These are phyloP conservation scores for Agrocybe pediades DNA, from an alignment of 768 basidiomycete genomes.

Conservation along the genomic window DNA sequence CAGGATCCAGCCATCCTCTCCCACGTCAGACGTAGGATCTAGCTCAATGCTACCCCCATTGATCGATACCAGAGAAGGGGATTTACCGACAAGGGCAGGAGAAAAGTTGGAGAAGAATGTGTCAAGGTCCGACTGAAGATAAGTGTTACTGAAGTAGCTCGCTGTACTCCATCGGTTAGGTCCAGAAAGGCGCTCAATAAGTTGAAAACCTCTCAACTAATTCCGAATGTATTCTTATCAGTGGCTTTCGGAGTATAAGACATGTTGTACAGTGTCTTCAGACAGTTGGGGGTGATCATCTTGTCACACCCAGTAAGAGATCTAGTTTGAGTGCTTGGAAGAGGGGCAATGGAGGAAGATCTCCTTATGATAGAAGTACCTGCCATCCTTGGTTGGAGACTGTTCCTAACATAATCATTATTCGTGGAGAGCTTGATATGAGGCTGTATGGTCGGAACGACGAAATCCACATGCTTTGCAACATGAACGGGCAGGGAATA, in stretches of 20 bases:
- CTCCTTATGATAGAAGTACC: background rate
- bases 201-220: constrained; percentile 21
- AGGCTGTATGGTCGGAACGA: constrained; percentile 41
- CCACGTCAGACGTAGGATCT: constrained; percentile 45
- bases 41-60: constrained; percentile 40
- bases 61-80: constrained; percentile 33
- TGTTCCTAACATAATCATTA: background rate
- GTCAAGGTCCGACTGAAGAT: constrained; percentile 43
- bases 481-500: constrained; percentile 39
- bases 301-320: constrained; percentile 27
- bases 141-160: constrained; percentile 50
- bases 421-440: constrained; percentile 22
- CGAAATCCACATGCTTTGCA: constrained; percentile 38
- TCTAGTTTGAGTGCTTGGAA: background rate
- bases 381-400: background rate
- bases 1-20: constrained; percentile 57
- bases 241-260: constrained; percentile 26
- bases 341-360: background rate
- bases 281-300: constrained; percentile 35
- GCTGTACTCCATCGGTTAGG: constrained; percentile 25
- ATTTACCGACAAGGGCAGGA: constrained; percentile 33
- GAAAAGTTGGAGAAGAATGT: constrained; percentile 44
- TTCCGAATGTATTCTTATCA: constrained; percentile 25
- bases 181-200: background rate
- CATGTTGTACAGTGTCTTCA: constrained; percentile 25